These are phyloP conservation scores for Penicillium sp. DNA, from an alignment of 2,329 filamentous ascomycete species.

Conservation along the genomic window DNA sequence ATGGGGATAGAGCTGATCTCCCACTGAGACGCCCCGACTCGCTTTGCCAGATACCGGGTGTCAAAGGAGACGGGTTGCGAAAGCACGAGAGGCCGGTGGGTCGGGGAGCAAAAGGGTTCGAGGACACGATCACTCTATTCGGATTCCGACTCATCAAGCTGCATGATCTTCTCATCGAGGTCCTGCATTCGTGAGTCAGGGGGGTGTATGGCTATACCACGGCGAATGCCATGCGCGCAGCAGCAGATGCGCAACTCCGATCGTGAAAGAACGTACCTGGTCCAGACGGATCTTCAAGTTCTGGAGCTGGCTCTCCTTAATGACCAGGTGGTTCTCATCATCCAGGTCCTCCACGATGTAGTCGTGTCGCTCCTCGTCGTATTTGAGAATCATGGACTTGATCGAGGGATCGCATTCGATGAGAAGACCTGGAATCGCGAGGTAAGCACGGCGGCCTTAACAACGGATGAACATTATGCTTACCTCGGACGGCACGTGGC, in stretches of 20 bases:
- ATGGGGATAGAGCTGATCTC: no score
- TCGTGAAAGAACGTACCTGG: slow-evolving; percentile 31
- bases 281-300: slow-evolving; percentile 44
- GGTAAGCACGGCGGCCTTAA: neutral
- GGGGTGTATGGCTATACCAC: no score
- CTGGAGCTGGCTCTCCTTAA: slow-evolving; percentile 47
- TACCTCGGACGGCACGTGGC: slow-evolving; percentile 45
- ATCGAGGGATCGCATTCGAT: slow-evolving; percentile 51
- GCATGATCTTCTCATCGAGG: slow-evolving; percentile 48
- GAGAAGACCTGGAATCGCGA: slow-evolving; percentile 38
- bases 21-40: no score
- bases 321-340: slow-evolving; percentile 46
- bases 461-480: neutral
- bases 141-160: slow-evolving; percentile 47
- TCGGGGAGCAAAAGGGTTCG: neutral
- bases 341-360: slow-evolving; percentile 50
- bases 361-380: slow-evolving; percentile 47
- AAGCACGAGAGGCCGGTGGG: no score
- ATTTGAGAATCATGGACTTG: slow-evolving; percentile 50
- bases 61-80: no score
- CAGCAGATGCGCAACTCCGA: neutral
- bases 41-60: no score
- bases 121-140: slow-evolving; percentile 27
- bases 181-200: slow-evolving; percentile 32
- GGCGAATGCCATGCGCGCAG: no score